These are phyloP conservation scores for Berkeleyomyces basicola DNA, from an alignment of 2,329 filamentous ascomycete species.

Conservation along the genomic window DNA sequence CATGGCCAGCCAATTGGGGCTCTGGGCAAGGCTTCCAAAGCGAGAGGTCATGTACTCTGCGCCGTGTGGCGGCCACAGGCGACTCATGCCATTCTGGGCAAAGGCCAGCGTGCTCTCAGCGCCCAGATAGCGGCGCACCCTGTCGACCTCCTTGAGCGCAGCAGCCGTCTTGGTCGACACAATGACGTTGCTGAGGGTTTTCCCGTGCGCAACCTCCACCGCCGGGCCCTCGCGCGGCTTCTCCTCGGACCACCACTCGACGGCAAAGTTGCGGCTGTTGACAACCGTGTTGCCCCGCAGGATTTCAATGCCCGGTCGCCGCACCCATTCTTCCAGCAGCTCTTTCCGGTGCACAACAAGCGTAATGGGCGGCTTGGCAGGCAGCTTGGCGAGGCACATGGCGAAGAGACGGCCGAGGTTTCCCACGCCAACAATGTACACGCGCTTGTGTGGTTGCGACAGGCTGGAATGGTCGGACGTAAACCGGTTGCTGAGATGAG, in stretches of 20 bases:
- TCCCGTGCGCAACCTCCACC: slow-evolving; percentile 25
- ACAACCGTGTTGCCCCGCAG: slow-evolving; percentile 21
- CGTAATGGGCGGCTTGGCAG: slow-evolving; percentile 53
- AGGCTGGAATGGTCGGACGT: slow-evolving; percentile 13
- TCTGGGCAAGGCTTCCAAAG: slow-evolving; percentile 20
- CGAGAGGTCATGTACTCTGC: slow-evolving; percentile 26
- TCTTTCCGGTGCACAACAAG: slow-evolving; percentile 54
- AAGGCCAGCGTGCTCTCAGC: slow-evolving; percentile 59
- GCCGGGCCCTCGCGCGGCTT: slow-evolving; percentile 23
- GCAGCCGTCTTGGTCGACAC: slow-evolving; percentile 58
- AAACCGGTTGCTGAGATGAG: neutral
- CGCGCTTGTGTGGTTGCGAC: slow-evolving; percentile 23
- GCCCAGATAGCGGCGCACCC: slow-evolving; percentile 45
- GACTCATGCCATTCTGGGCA: slow-evolving; percentile 76
- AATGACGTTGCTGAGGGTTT: slow-evolving; percentile 52
- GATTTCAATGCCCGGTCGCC: slow-evolving; percentile 29
- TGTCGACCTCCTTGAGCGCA: slow-evolving; percentile 43
- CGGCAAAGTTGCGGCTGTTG: slow-evolving; percentile 25
- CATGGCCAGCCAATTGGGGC: slow-evolving; percentile 58
- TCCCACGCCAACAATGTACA: slow-evolving; percentile 66
- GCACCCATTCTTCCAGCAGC: slow-evolving; percentile 32
- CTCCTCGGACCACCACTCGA: slow-evolving; percentile 39
- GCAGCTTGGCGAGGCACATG: slow-evolving; percentile 45
- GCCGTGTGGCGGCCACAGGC: slow-evolving; percentile 38
- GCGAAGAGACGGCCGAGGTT: slow-evolving; percentile 71